Base-by-base conservation (phyloP, 2,329 filamentous ascomycete genomes). In the Lachnellula occidentalis region DNA sequence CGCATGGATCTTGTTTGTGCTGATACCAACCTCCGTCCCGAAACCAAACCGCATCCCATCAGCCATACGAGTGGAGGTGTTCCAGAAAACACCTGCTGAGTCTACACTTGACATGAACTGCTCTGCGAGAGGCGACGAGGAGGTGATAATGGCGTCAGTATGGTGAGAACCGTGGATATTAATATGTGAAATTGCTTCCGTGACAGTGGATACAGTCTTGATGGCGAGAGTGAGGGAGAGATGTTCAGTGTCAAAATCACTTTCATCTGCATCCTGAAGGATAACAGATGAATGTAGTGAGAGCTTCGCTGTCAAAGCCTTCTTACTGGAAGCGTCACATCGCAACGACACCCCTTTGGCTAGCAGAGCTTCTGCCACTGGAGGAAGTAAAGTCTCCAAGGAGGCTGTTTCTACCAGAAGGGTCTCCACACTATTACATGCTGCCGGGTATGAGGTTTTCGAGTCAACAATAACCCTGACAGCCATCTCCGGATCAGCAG, bases 41-140 rank as follows among this genome's bases (percentile, higher is more conserved):
- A 99, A 99, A 7, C 94, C 94, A 70, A 95, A 97, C 42, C 94
- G 81, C 88, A 95, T 96, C 7, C 94, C 94, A 70, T 99, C 94
- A 5, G 92, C 91, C 74, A 99, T 92, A 49, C 94, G 83, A 8
- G 90, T 96, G 22, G 90, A 95, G 7, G 91, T 89, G 70, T 99
- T 99, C 91, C 92, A 96, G 78, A 95, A 99, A 17, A 92, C 92
- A 50, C 92, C 92, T 0, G 91, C 88, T 27, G 90, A 90, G 73
- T 97, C 94, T 49, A 97, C 83, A 55, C 83, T 83, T 45, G 83
- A 81, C 81, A 95, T 89, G 76, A 97, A 99, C 48, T 77, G 76
- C 66, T 95, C 86, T 4, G 94, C 92, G 34, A 83, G 76, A 9
- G 78, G 76, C 47, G 76, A 71, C 24, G 84, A 82, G 5, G 82